Evolutionary conservation across 2,329 filamentous ascomycete species (phyloP).

Genomic region (Xylariales sp.): DNA sequence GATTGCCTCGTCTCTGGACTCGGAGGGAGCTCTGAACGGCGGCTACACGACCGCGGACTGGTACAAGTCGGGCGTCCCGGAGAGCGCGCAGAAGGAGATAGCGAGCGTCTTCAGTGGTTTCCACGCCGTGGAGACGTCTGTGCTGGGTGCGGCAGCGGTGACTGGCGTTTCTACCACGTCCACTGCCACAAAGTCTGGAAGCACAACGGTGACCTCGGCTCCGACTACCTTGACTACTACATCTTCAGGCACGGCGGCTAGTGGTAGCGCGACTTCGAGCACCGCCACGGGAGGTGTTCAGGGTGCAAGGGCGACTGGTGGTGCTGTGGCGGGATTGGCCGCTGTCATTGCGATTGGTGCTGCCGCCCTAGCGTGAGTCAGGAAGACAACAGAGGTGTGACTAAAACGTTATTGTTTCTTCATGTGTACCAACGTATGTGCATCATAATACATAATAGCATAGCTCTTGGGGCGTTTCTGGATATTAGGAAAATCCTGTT

Average conservation of each 20-base stretch:
- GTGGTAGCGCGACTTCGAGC: background rate
- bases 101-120: constrained; percentile 1
- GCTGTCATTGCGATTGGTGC: constrained; percentile 9
- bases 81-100: constrained; percentile 4
- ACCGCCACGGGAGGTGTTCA: background rate
- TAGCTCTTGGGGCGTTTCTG: too few species aligned
- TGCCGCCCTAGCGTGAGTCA: too few species aligned
- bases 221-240: background rate
- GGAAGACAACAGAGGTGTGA: too few species aligned
- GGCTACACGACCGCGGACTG: constrained; percentile 10
- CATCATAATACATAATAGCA: too few species aligned
- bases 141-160: constrained; percentile 4
- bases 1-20: background rate
- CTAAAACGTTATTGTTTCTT: too few species aligned
- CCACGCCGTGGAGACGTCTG: constrained; percentile 9
- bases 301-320: constrained; percentile 2
- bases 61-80: constrained; percentile 10
- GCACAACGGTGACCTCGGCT: background rate
- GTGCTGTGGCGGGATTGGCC: constrained; percentile 9
- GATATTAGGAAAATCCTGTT: too few species aligned
- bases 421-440: too few species aligned
- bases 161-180: constrained; percentile 4
- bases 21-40: background rate
- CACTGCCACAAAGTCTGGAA: background rate
- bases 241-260: background rate